Evolutionary conservation across 2,329 filamentous ascomycete genomes (phyloP).

Genomic region (Pseudogymnoascus sp.): DNA sequence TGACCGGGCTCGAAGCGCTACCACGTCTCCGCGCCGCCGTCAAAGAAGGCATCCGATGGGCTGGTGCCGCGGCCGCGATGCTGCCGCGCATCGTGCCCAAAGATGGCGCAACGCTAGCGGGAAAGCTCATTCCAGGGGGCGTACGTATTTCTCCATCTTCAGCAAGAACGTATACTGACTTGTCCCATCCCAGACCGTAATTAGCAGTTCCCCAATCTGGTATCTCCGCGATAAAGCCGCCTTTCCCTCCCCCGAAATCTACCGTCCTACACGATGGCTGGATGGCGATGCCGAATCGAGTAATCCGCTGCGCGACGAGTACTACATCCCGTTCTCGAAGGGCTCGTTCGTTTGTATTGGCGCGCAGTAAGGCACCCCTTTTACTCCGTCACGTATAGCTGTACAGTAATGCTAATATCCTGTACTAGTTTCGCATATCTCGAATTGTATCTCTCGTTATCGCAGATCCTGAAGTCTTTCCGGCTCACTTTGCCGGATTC

Average conservation of each 20-base stretch:
- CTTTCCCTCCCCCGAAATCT: conserved; percentile 23
- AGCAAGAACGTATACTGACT: not conserved
- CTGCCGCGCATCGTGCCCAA: conserved; percentile 15
- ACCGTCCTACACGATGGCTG: conserved; percentile 26
- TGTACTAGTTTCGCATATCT: conserved; percentile 8
- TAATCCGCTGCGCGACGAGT: conserved; percentile 22
- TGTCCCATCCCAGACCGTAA: conserved; percentile 16
- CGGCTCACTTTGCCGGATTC: not conserved
- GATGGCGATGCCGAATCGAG: conserved; percentile 7
- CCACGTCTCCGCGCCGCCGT: conserved; percentile 35
- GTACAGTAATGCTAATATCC: not conserved
- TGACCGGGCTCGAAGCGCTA: conserved; percentile 20
- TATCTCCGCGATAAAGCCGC: conserved; percentile 25
- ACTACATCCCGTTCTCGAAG: conserved; percentile 27
- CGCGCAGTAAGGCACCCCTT: conserved; percentile 21
- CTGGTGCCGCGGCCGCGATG: conserved; percentile 26
- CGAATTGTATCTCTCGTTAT: conserved; percentile 6
- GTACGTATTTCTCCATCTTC: conserved; percentile 25
- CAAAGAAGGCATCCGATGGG: conserved; percentile 39
- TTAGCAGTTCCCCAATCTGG: conserved; percentile 28
- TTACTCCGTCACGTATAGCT: not conserved
- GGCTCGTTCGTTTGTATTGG: conserved; percentile 26
- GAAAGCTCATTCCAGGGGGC: conserved; percentile 39
- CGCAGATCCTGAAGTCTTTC: conserved; percentile 7
- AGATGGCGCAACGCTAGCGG: conserved; percentile 14